Conservation (phyloP, 179 eudicot genomes). For the Silene coronaria region DNA sequence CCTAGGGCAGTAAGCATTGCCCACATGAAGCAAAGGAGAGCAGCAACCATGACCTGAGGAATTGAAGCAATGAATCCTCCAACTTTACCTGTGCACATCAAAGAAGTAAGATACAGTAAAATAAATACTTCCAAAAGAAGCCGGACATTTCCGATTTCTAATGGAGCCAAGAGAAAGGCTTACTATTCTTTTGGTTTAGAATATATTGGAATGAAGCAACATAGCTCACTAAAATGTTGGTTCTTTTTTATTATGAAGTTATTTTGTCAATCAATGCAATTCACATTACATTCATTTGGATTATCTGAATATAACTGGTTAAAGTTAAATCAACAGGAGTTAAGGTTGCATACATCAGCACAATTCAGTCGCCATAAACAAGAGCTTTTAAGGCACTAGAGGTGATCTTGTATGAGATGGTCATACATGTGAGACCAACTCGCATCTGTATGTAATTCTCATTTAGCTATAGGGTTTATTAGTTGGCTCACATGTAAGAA, state of each 20-base stretch:
- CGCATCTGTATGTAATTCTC: neutral
- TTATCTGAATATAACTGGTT: neutral
- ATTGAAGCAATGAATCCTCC: constrained; percentile 96
- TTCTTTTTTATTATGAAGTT: neutral
- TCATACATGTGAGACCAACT: neutral
- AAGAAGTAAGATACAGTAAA: neutral
- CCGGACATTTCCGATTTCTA: neutral
- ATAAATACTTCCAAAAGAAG: neutral
- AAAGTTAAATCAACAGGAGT: neutral
- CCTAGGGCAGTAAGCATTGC: constrained; percentile 93
- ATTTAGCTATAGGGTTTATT: neutral
- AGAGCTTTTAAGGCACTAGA: neutral
- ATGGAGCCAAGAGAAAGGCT: neutral
- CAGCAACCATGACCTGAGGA: constrained; percentile 93
- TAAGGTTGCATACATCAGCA: neutral
- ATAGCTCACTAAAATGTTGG: neutral
- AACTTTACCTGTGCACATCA: constrained; percentile 61
- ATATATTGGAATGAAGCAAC: neutral
- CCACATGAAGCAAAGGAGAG: constrained; percentile 96
- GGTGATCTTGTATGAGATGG: neutral
- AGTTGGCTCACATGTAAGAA: neutral
- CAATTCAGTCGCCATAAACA: neutral
- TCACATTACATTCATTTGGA: neutral
- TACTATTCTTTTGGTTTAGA: neutral
- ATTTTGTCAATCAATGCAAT: neutral